phyloP scores from a whole-genome alignment of 2,329 filamentous ascomycete species.

The Aspergillus tanneri region DNA sequence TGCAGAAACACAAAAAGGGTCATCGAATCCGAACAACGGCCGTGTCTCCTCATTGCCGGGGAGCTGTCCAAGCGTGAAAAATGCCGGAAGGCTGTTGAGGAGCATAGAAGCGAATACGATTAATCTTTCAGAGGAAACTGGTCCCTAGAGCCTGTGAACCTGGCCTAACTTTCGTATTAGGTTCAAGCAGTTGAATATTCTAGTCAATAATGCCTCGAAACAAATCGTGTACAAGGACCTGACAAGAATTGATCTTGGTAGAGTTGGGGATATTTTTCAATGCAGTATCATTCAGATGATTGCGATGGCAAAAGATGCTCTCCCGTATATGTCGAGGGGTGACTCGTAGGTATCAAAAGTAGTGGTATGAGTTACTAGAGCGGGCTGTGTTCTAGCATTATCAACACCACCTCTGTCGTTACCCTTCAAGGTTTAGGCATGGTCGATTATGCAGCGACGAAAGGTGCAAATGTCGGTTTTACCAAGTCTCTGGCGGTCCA shows the following conservation, averaged over 20 bases:
- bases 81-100: conserved; percentile 53
- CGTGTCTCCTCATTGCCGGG: conserved; percentile 50
- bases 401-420: conserved; percentile 57
- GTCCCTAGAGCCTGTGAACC: conserved; percentile 25
- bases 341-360: conserved; percentile 43
- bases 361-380: no score
- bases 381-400: conserved; percentile 50
- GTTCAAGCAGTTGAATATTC: conserved; percentile 44
- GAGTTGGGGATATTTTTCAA: conserved; percentile 57
- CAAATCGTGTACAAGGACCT: conserved; percentile 56
- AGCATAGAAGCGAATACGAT: conserved; percentile 47
- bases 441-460: conserved; percentile 59
- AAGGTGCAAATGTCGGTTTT: conserved; percentile 59
- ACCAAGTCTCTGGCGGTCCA: conserved; percentile 55
- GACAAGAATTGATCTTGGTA: conserved; percentile 54
- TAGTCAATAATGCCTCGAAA: conserved; percentile 61
- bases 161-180: conserved; percentile 21
- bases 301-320: conserved; percentile 58
- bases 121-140: background rate
- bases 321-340: conserved; percentile 56
- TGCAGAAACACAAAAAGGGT: conserved; percentile 54
- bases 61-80: conserved; percentile 52
- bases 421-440: conserved; percentile 55
- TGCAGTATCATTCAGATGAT: conserved; percentile 60
- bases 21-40: conserved; percentile 52